phyloP scores from a whole-genome alignment of 2,329 filamentous ascomycete species.

The Cercospora sesami region DNA sequence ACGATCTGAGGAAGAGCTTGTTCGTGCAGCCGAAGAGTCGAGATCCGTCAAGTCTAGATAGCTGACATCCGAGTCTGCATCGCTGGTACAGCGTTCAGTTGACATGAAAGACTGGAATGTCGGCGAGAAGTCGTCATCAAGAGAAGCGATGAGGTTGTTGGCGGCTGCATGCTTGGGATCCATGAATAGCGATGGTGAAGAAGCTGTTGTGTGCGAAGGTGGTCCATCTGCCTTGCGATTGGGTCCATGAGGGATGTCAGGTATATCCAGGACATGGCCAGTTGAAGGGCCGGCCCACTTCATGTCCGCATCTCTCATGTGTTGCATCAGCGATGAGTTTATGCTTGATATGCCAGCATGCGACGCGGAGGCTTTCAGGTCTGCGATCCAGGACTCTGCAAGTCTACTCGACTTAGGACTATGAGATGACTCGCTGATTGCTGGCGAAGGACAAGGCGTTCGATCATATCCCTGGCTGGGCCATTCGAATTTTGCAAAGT shows the following conservation, averaged over 20 bases:
- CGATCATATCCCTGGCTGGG: not conserved
- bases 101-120: not conserved
- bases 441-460: not conserved
- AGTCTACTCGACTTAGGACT: not conserved
- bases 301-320: not conserved
- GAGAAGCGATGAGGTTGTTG: slow-evolving; percentile 13
- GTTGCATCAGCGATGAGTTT: slow-evolving; percentile 2
- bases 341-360: slow-evolving; percentile 7
- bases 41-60: not conserved
- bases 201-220: not conserved
- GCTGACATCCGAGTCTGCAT: slow-evolving; percentile 4
- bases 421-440: not conserved
- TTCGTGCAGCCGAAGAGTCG: not conserved
- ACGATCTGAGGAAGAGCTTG: not conserved
- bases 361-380: slow-evolving; percentile 10
- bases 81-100: not conserved
- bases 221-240: not conserved
- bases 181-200: not conserved
- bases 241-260: not conserved
- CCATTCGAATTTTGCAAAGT: slow-evolving; percentile 16
- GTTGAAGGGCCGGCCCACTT: not conserved
- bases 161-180: not conserved
- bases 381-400: not conserved
- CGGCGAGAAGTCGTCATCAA: slow-evolving; percentile 11
- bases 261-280: not conserved